Percentiles rank a stretch among this genome's conserved stretches.
These are phyloP conservation scores for Rhizomucor pusillus DNA, from an alignment of 371 early-diverging fungal species.

Conservation along the genomic window DNA sequence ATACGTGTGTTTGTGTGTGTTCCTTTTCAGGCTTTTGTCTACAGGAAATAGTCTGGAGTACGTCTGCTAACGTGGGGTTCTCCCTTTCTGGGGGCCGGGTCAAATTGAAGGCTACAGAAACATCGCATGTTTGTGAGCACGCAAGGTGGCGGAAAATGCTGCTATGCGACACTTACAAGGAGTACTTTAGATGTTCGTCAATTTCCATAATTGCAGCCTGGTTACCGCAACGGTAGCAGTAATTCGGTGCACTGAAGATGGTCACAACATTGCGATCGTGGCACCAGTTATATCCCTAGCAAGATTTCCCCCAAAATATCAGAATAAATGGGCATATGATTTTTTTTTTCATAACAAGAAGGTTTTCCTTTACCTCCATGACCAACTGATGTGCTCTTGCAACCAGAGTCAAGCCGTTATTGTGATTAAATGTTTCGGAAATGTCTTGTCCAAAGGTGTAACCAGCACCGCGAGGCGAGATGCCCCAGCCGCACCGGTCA, in stretches of 20 bases:
- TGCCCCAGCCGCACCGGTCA: constrained; percentile 96
- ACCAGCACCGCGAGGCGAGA: constrained; percentile 97
- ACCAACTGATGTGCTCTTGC: constrained; percentile 98
- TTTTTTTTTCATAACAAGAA: no score
- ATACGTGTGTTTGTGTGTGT: neutral
- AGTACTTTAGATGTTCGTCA: constrained; percentile 91
- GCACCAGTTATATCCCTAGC: constrained; percentile 95
- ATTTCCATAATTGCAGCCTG: constrained; percentile 98
- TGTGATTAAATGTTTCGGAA: constrained; percentile 95
- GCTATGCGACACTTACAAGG: constrained; percentile 65
- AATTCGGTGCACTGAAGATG: constrained; percentile 99
- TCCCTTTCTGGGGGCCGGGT: constrained; percentile 97
- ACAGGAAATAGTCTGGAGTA: constrained; percentile 99
- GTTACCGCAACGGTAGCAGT: constrained; percentile 99
- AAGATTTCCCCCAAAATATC: neutral
- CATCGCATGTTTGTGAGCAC: neutral
- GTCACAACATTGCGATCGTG: constrained; percentile 99
- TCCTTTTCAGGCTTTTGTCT: constrained; percentile 25
- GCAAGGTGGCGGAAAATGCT: neutral
- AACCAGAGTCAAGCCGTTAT: constrained; percentile 92
- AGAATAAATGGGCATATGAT: neutral
- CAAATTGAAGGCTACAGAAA: constrained; percentile 89
- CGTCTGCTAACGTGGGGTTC: constrained; percentile 97
- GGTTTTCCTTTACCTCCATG: constrained; percentile 44
- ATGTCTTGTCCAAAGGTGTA: constrained; percentile 98